Conservation (phyloP, 768 basidiomycete species). For the Termitomyces sp. region DNA sequence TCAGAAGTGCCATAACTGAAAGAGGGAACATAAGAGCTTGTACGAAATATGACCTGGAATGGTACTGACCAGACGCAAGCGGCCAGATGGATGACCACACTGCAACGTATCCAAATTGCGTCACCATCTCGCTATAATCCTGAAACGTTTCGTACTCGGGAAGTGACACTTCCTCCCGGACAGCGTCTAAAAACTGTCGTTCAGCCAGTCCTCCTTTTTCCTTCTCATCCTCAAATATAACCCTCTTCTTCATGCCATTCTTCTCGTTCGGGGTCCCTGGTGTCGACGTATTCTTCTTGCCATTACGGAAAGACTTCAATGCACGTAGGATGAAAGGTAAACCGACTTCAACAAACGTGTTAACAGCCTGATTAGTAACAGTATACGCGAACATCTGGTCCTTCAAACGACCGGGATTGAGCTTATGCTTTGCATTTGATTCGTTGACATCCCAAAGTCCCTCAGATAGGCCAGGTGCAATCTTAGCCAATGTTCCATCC, state of each 20-base stretch:
- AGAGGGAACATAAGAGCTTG: neutral
- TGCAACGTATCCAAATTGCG: slow-evolving; percentile 89
- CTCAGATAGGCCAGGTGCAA: slow-evolving; percentile 9
- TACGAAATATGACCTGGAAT: neutral
- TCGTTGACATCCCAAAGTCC: slow-evolving; percentile 50
- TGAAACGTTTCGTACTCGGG: slow-evolving; percentile 78
- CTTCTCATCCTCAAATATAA: slow-evolving; percentile 67
- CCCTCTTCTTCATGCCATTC: slow-evolving; percentile 51
- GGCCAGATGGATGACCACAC: slow-evolving; percentile 96
- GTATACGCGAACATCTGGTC: slow-evolving; percentile 93
- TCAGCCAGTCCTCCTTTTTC: slow-evolving; percentile 58
- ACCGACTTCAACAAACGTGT: slow-evolving; percentile 73
- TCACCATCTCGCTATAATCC: slow-evolving; percentile 96
- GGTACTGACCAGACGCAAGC: slow-evolving; percentile 61
- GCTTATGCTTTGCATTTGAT: slow-evolving; percentile 45
- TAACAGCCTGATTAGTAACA: slow-evolving; percentile 83
- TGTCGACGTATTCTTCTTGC: slow-evolving; percentile 27
- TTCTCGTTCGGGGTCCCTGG: slow-evolving; percentile 10
- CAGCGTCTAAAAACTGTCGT: slow-evolving; percentile 70
- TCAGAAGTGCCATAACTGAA: slow-evolving; percentile 75
- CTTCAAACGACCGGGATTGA: slow-evolving; percentile 66
- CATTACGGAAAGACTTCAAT: slow-evolving; percentile 40
- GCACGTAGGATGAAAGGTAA: slow-evolving; percentile 73
- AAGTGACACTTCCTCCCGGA: slow-evolving; percentile 70
- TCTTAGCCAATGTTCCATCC: slow-evolving; percentile 10